Conservation (phyloP, 306 rosid species). For the Senna tora region DNA sequence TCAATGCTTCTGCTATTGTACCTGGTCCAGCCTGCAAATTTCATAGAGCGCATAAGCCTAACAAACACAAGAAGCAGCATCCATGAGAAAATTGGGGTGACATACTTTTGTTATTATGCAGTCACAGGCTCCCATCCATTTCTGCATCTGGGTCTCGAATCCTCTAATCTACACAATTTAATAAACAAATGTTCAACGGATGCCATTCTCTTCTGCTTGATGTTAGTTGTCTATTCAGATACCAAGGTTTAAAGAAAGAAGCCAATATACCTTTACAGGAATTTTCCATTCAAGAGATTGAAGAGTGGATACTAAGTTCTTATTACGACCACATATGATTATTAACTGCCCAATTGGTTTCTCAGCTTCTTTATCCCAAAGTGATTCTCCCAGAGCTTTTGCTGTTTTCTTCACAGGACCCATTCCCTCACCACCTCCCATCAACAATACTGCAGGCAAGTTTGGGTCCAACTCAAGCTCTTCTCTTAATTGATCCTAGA, state of each 20-base stretch:
- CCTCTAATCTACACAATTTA: slow-evolving; percentile 72
- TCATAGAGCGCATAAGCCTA: slow-evolving; percentile 30
- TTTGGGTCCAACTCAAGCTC: slow-evolving; percentile 83
- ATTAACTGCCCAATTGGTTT: slow-evolving; percentile 84
- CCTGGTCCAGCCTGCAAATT: slow-evolving; percentile 96
- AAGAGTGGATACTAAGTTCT: slow-evolving; percentile 61
- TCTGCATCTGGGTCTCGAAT: slow-evolving; percentile 85
- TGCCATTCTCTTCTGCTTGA: slow-evolving; percentile 24
- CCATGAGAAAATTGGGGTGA: slow-evolving; percentile 5
- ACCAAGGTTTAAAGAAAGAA: slow-evolving; percentile 30
- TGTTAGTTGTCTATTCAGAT: slow-evolving; percentile 10
- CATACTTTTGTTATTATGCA: slow-evolving; percentile 96
- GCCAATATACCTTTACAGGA: slow-evolving; percentile 71
- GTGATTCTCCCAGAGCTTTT: slow-evolving; percentile 80
- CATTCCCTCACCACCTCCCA: slow-evolving; percentile 99
- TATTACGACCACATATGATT: slow-evolving; percentile 87
- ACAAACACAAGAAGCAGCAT: slow-evolving; percentile 17
- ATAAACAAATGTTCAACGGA: slow-evolving; percentile 28
- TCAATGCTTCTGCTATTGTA: slow-evolving; percentile 96
- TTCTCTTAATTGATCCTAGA: slow-evolving; percentile 76
- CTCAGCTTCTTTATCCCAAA: slow-evolving; percentile 60
- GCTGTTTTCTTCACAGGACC: slow-evolving; percentile 99
- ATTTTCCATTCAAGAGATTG: slow-evolving; percentile 76
- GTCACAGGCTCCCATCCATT: slow-evolving; percentile 99
- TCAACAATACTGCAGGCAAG: slow-evolving; percentile 89